These are phyloP conservation scores for Penicillium egyptiacum DNA, from an alignment of 495 filamentous ascomycete genomes.

Conservation along the genomic window DNA sequence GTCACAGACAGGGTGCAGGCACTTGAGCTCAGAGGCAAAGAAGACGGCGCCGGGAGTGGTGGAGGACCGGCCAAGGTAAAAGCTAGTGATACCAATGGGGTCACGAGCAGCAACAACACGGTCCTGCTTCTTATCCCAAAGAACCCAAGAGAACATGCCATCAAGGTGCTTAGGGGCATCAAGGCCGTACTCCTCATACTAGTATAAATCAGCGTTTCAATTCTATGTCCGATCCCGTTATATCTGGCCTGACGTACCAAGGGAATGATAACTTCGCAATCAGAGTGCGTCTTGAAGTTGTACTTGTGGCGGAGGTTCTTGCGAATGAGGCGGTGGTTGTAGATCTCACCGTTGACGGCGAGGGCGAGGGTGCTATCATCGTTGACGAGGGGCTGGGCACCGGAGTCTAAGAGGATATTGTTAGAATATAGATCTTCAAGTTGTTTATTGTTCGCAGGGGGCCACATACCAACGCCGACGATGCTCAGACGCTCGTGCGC, in stretches of 20 bases:
- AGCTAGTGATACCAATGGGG: slow-evolving; percentile 94
- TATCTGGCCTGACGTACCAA: slow-evolving; percentile 60
- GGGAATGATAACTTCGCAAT: slow-evolving; percentile 97
- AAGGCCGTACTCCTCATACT: slow-evolving; percentile 91
- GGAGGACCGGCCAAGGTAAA: slow-evolving; percentile 91
- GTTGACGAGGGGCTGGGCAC: slow-evolving; percentile 92
- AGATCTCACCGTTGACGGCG: slow-evolving; percentile 99
- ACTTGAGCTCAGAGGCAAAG: slow-evolving; percentile 97
- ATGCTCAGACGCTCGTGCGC: slow-evolving; percentile 97
- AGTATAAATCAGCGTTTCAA: slow-evolving; percentile 17
- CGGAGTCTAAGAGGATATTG: slow-evolving; percentile 62
- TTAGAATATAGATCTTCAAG: slow-evolving; percentile 16
- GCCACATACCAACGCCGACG: slow-evolving; percentile 87
- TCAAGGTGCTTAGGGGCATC: slow-evolving; percentile 94
- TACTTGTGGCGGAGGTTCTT: slow-evolving; percentile 78
- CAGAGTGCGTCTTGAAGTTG: slow-evolving; percentile 95
- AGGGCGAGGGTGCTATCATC: slow-evolving; percentile 83
- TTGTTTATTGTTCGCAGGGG: background rate
- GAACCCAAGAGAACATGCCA: slow-evolving; percentile 99
- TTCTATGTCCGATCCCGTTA: background rate
- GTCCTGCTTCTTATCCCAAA: slow-evolving; percentile 91
- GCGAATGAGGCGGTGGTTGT: slow-evolving; percentile 93
- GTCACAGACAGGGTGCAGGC: slow-evolving; percentile 89
- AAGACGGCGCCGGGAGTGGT: slow-evolving; percentile 79
- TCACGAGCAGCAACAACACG: slow-evolving; percentile 91